Evolutionary conservation across 768 basidiomycete genomes (phyloP).

Genomic region (Auricularia cornea): DNA sequence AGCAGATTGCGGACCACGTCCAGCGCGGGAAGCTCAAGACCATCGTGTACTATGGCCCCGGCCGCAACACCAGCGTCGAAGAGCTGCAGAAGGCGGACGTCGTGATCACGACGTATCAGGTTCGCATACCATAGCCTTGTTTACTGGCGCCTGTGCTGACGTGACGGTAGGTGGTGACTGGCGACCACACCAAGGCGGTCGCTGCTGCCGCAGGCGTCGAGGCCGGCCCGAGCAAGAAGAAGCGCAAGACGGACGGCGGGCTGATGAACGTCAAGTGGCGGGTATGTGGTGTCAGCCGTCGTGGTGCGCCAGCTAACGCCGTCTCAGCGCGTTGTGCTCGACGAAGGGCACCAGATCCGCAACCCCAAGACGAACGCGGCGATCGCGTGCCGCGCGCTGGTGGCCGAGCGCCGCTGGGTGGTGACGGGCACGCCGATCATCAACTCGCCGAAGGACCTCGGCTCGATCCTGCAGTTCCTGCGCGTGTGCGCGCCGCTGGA

Average conservation of each 20-base stretch:
- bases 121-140: slow-evolving; percentile 10
- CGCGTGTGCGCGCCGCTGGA: slow-evolving; percentile 80
- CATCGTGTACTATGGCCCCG: slow-evolving; percentile 65
- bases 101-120: slow-evolving; percentile 80
- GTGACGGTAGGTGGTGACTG: not conserved
- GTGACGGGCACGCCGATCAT: slow-evolving; percentile 86
- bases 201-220: not conserved
- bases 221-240: slow-evolving; percentile 41
- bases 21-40: slow-evolving; percentile 39
- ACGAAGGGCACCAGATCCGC: slow-evolving; percentile 84
- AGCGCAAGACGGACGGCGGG: slow-evolving; percentile 47
- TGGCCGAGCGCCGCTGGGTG: slow-evolving; percentile 70
- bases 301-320: not conserved
- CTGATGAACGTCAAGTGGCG: slow-evolving; percentile 78
- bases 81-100: slow-evolving; percentile 64
- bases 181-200: not conserved
- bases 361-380: slow-evolving; percentile 85
- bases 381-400: slow-evolving; percentile 51
- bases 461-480: slow-evolving; percentile 77
- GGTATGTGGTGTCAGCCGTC: slow-evolving; percentile 28
- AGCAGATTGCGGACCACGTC: slow-evolving; percentile 72
- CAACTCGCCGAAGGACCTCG: slow-evolving; percentile 81
- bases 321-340: slow-evolving; percentile 63
- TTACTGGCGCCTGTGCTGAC: slow-evolving; percentile 27
- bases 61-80: slow-evolving; percentile 47